Percentiles rank a stretch among this genome's conserved stretches.
phyloP scores from a whole-genome alignment of 1,284 basidiomycete species.

The Lentinus polychrous region DNA sequence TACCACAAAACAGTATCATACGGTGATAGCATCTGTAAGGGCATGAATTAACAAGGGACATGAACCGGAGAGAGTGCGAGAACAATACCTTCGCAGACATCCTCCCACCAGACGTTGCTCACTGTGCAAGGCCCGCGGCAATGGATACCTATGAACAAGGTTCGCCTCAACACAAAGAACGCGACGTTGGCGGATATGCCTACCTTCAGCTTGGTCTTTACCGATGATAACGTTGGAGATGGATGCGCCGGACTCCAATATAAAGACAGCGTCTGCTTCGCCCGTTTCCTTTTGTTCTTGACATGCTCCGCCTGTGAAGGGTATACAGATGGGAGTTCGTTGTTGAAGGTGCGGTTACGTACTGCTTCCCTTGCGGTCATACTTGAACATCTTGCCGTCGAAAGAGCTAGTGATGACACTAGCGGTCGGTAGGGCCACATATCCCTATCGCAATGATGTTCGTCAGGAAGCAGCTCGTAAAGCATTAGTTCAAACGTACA shows the following conservation, averaged over 20 bases:
- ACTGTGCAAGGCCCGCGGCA: background rate
- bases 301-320: background rate
- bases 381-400: constrained; percentile 1
- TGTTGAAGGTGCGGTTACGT: background rate
- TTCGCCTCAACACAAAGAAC: too few species aligned
- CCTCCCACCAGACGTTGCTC: background rate
- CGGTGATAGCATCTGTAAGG: background rate
- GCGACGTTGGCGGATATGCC: too few species aligned
- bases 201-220: background rate
- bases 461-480: too few species aligned
- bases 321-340: background rate
- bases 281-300: background rate
- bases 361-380: background rate
- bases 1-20: background rate
- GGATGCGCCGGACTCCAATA: background rate
- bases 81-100: background rate
- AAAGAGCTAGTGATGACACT: background rate
- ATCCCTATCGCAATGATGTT: background rate
- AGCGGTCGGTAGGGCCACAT: background rate
- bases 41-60: background rate
- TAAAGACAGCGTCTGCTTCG: background rate
- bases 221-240: background rate
- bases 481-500: too few species aligned
- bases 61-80: too few species aligned
- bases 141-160: background rate